These are phyloP conservation scores for Leccinum disarticulatum DNA, from an alignment of 768 basidiomycete species.

Conservation along the genomic window DNA sequence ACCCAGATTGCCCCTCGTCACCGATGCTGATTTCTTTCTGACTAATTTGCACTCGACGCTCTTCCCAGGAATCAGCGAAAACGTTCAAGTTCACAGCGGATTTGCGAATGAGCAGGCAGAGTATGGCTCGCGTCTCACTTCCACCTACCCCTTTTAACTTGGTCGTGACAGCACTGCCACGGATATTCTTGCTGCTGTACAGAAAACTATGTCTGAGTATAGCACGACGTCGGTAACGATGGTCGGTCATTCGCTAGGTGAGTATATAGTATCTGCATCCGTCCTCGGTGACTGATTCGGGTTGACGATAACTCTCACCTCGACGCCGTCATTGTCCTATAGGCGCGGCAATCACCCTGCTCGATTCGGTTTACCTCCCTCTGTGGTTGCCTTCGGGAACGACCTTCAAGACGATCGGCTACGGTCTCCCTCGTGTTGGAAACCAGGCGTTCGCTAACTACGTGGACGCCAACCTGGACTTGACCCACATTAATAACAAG, in stretches of 20 bases:
- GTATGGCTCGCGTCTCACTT: conserved; percentile 31
- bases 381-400: neutral
- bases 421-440: conserved; percentile 18
- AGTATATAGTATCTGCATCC: neutral
- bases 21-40: conserved; percentile 42
- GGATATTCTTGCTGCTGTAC: conserved; percentile 45
- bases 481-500: conserved; percentile 58
- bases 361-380: neutral
- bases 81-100: conserved; percentile 39
- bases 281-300: neutral
- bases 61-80: conserved; percentile 46
- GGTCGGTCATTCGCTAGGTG: conserved; percentile 45
- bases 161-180: conserved; percentile 38
- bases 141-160: neutral
- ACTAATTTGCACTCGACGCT: conserved; percentile 36
- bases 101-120: conserved; percentile 44
- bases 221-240: conserved; percentile 39
- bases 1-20: conserved; percentile 36
- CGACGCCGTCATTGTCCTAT: neutral
- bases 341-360: conserved; percentile 38
- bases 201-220: conserved; percentile 37
- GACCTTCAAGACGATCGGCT: conserved; percentile 9
- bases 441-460: neutral
- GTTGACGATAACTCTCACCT: neutral
- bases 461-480: conserved; percentile 35